A percentile compares a stretch with the other conserved stretches of the same genome.
phyloP scores from a whole-genome alignment of 2,329 filamentous ascomycete species.

The Fusarium sp. region DNA sequence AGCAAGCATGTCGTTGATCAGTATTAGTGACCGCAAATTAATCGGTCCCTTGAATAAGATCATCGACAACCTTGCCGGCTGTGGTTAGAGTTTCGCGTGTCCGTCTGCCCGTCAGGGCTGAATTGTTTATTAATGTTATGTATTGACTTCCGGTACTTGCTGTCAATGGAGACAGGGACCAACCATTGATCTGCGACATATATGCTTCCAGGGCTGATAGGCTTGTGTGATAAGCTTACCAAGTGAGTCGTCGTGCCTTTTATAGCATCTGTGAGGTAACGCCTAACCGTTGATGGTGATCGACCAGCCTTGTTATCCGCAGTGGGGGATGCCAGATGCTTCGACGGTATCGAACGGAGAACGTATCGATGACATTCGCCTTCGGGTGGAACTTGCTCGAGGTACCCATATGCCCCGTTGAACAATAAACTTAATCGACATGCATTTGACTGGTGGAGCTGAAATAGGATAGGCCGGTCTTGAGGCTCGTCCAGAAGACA shows the following conservation, averaged over 20 bases:
- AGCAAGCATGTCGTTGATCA: not conserved
- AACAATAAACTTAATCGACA: constrained; percentile 7
- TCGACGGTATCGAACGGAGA: constrained; percentile 7
- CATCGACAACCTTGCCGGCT: constrained; percentile 20
- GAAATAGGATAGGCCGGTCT: not conserved
- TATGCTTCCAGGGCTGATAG: constrained; percentile 9
- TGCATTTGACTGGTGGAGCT: constrained; percentile 8
- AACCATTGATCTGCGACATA: constrained; percentile 1
- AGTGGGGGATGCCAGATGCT: constrained; percentile 22
- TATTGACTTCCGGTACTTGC: constrained; percentile 20
- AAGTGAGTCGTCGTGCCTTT: constrained; percentile 21
- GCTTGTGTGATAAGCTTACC: not conserved
- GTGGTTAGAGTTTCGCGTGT: constrained; percentile 24
- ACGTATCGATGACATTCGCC: constrained; percentile 8
- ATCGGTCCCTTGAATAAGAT: constrained; percentile 15
- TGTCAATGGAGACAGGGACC: constrained; percentile 27
- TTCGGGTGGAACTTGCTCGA: constrained; percentile 2
- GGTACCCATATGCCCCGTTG: constrained; percentile 1
- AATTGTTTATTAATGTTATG: constrained; percentile 8
- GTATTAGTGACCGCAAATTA: not conserved
- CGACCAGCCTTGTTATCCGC: constrained; percentile 9
- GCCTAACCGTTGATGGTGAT: constrained; percentile 12
- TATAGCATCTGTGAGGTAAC: not conserved
- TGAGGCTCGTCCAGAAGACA: not conserved
- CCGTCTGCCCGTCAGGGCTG: constrained; percentile 35